Evolutionary conservation across 768 basidiomycete genomes (phyloP).

Genomic region (Russula vinacea): DNA sequence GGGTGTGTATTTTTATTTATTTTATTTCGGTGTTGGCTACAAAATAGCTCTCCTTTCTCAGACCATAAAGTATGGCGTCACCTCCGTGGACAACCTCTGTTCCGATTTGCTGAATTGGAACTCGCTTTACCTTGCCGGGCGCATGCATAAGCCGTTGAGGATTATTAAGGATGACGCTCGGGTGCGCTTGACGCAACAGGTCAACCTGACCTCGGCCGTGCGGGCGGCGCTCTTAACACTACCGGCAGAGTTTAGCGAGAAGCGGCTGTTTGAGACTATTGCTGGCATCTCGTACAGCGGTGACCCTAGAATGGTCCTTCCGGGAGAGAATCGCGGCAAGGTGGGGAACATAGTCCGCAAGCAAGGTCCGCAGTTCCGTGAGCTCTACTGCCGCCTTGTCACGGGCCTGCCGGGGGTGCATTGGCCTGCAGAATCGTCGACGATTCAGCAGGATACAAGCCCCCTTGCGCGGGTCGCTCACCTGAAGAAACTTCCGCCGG

Average conservation of each 20-base stretch:
- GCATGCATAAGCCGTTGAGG: constrained; percentile 95
- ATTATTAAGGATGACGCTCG: constrained; percentile 92
- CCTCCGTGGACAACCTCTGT: constrained; percentile 85
- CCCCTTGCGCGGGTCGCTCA: constrained; percentile 68
- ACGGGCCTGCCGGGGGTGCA: constrained; percentile 77
- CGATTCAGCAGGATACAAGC: constrained; percentile 72
- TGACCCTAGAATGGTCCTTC: constrained; percentile 91
- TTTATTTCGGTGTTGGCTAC: not conserved
- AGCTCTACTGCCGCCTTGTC: constrained; percentile 78
- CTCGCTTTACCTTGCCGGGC: constrained; percentile 87
- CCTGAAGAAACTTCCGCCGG: constrained; percentile 73
- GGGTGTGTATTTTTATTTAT: constrained; percentile 60
- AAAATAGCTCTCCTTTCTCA: constrained; percentile 35
- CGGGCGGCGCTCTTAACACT: constrained; percentile 87
- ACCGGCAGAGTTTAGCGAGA: constrained; percentile 77
- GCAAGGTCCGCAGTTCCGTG: constrained; percentile 79
- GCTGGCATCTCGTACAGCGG: constrained; percentile 84
- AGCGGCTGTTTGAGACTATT: constrained; percentile 78
- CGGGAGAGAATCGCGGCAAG: constrained; percentile 92
- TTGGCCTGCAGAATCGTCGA: constrained; percentile 52
- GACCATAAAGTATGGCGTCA: constrained; percentile 96
- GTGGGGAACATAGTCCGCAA: constrained; percentile 88
- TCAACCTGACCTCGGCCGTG: constrained; percentile 88
- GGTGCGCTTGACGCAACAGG: constrained; percentile 86
- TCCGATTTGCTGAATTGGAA: constrained; percentile 91